Conservation (phyloP, 306 rosid genomes). For the Alnus glutinosa region DNA sequence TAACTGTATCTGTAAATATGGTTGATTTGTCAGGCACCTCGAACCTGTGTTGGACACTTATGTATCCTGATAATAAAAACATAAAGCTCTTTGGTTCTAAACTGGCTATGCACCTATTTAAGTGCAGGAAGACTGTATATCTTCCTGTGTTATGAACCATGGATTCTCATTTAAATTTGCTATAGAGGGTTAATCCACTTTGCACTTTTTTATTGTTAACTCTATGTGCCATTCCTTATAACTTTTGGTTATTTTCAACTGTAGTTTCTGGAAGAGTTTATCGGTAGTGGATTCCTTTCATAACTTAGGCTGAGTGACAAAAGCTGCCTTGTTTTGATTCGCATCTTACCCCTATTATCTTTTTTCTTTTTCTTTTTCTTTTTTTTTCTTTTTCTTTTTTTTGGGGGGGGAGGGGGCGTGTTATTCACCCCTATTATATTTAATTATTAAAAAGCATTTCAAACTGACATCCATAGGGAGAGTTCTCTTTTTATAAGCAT, state of each 20-base stretch:
- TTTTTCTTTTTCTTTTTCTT: not conserved
- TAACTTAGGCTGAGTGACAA: not conserved
- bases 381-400: no score
- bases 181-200: no score
- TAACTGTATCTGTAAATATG: not conserved
- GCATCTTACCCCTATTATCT: not conserved
- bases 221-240: not conserved
- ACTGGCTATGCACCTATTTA: slow-evolving; percentile 1
- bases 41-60: not conserved
- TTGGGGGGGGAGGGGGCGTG: no score
- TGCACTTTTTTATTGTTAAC: not conserved
- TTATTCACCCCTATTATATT: no score
- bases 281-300: not conserved
- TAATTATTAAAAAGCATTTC: not conserved
- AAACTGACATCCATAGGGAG: not conserved
- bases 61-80: not conserved
- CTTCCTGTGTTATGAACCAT: not conserved
- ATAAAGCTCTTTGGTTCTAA: not conserved
- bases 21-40: not conserved
- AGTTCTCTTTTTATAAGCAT: not conserved
- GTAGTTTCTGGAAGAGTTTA: not conserved
- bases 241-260: not conserved
- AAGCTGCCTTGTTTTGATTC: not conserved
- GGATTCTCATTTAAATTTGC: not conserved
- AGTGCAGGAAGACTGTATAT: not conserved